A percentile compares a stretch with the other conserved stretches of the same genome.
Conservation (phyloP, 2,329 filamentous ascomycete species). For the Coniochaeta hoffmannii region DNA sequence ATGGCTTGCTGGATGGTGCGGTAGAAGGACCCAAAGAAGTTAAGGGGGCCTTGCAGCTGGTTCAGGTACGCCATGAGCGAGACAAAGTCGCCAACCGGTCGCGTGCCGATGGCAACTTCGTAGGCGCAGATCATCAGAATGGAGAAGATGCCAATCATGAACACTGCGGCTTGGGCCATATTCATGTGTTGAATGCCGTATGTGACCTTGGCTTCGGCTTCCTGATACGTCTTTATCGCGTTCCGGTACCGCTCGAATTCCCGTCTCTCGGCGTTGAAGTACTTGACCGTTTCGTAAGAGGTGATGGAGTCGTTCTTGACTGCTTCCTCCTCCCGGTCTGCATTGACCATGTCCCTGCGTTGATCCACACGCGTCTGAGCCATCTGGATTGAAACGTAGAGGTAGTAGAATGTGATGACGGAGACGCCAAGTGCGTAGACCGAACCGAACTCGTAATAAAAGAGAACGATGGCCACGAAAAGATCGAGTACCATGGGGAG, state of each 20-base stretch:
- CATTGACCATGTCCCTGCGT: conserved; percentile 88
- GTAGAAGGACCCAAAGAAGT: conserved; percentile 93
- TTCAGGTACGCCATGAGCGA: conserved; percentile 68
- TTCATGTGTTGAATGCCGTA: conserved; percentile 75
- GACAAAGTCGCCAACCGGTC: conserved; percentile 65
- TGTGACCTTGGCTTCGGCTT: conserved; percentile 67
- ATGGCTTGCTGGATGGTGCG: conserved; percentile 91
- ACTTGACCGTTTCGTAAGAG: conserved; percentile 94
- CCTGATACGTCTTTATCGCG: conserved; percentile 65
- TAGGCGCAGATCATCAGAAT: conserved; percentile 69
- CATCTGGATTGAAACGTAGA: conserved; percentile 94
- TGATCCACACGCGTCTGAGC: conserved; percentile 88
- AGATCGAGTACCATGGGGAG: conserved; percentile 92
- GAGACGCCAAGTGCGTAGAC: conserved; percentile 87
- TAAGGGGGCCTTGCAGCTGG: conserved; percentile 72
- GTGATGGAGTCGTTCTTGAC: conserved; percentile 99
- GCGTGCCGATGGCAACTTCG: conserved; percentile 62
- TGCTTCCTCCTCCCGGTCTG: conserved; percentile 88
- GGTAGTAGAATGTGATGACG: conserved; percentile 90
- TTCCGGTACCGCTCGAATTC: conserved; percentile 67
- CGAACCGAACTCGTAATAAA: conserved; percentile 71
- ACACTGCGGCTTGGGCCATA: conserved; percentile 71
- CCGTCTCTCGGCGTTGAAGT: conserved; percentile 78
- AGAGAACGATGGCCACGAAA: conserved; percentile 74
- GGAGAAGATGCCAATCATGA: conserved; percentile 67